These are phyloP conservation scores for Sporothrix schenckii DNA, from an alignment of 2,329 filamentous ascomycete genomes.

Conservation along the genomic window DNA sequence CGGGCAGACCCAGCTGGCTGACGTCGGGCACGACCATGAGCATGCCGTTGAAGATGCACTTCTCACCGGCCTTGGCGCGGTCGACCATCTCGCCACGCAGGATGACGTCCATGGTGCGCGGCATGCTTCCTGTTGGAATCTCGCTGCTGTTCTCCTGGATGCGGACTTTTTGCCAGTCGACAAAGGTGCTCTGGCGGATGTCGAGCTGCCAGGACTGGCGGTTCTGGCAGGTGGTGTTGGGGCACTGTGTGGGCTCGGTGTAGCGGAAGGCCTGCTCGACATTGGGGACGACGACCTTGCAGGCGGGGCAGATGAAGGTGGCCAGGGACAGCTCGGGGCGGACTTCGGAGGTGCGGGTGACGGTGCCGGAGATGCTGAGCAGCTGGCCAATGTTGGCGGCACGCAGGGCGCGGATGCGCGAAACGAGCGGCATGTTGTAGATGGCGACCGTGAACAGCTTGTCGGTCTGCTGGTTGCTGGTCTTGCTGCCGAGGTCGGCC, in stretches of 20 bases:
- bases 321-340: constrained; percentile 89
- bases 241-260: constrained; percentile 94
- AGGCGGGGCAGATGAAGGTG: constrained; percentile 89
- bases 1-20: constrained; percentile 89
- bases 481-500: constrained; percentile 71
- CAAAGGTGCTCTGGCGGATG: constrained; percentile 93
- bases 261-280: constrained; percentile 98
- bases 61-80: constrained; percentile 94
- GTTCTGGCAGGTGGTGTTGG: constrained; percentile 84
- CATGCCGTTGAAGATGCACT: constrained; percentile 96
- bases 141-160: constrained; percentile 98
- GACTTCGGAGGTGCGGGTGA: constrained; percentile 95
- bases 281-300: constrained; percentile 81
- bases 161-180: constrained; percentile 98
- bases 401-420: constrained; percentile 80
- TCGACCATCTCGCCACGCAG: constrained; percentile 96
- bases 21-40: constrained; percentile 97
- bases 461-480: constrained; percentile 91
- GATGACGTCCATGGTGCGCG: constrained; percentile 95
- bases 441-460: constrained; percentile 93
- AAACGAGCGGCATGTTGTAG: constrained; percentile 88
- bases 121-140: constrained; percentile 98
- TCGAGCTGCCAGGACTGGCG: constrained; percentile 94
- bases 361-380: constrained; percentile 93
- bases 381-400: constrained; percentile 90